A percentile compares a stretch with the other conserved stretches of the same genome.
These are phyloP conservation scores for Monilinia fructigena DNA, from an alignment of 2,329 filamentous ascomycete genomes.

Conservation along the genomic window DNA sequence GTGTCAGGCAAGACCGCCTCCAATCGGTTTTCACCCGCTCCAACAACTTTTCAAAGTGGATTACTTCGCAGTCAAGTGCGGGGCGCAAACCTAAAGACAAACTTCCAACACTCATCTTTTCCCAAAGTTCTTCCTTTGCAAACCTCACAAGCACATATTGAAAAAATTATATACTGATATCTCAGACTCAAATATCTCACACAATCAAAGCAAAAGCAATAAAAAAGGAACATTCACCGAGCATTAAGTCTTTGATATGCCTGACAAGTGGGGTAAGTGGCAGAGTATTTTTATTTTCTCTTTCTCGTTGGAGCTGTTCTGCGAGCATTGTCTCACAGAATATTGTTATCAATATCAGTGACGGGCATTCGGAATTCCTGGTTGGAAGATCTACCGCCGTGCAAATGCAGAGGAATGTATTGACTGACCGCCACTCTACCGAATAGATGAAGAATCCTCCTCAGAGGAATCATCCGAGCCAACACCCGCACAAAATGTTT, in stretches of 20 bases:
- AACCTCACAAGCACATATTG: background rate
- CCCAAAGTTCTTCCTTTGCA: background rate
- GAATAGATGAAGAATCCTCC: constrained; percentile 39
- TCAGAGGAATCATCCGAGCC: constrained; percentile 48
- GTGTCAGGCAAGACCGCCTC: background rate
- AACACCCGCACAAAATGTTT: constrained; percentile 42
- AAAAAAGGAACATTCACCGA: background rate
- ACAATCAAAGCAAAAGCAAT: background rate
- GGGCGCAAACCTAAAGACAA: constrained; percentile 20
- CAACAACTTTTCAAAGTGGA: background rate
- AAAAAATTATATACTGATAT: background rate
- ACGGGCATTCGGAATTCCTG: constrained; percentile 23
- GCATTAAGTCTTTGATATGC: constrained; percentile 33
- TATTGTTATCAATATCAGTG: constrained; percentile 2
- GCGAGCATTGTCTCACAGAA: background rate
- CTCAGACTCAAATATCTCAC: background rate
- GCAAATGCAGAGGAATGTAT: constrained; percentile 25
- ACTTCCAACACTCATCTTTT: constrained; percentile 15
- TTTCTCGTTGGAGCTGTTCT: background rate
- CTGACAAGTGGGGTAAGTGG: constrained; percentile 41
- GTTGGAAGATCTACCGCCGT: constrained; percentile 28
- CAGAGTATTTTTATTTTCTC: constrained; percentile 28
- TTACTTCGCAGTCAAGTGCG: constrained; percentile 11
- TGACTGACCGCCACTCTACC: constrained; percentile 37
- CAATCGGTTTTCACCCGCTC: constrained; percentile 4